Evolutionary conservation across 2,329 filamentous ascomycete species (phyloP).

Genomic region (Exserohilum turcica): DNA sequence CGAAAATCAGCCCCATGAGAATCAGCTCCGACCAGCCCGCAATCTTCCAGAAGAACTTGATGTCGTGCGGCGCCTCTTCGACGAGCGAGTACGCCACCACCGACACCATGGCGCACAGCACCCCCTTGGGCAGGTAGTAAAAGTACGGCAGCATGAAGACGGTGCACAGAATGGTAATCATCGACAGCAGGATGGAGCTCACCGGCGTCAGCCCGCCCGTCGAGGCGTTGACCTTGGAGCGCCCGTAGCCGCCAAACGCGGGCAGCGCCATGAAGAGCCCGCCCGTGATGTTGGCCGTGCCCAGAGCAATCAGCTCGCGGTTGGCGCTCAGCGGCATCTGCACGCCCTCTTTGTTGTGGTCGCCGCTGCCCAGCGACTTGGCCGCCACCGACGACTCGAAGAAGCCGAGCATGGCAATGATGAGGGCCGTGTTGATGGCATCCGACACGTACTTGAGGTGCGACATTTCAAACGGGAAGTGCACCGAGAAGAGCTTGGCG

Average conservation of each 20-base stretch:
- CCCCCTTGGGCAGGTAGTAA: conserved; percentile 95
- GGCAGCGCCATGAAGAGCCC: conserved; percentile 91
- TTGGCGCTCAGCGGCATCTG: conserved; percentile 87
- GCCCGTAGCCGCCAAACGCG: conserved; percentile 92
- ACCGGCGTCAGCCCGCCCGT: conserved; percentile 93
- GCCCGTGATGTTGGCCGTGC: conserved; percentile 87
- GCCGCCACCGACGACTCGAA: conserved; percentile 97
- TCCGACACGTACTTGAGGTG: conserved; percentile 83
- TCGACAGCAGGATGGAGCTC: conserved; percentile 84
- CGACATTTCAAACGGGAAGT: conserved; percentile 79
- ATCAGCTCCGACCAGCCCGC: conserved; percentile 83
- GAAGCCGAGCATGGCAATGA: conserved; percentile 95
- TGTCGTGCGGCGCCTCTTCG: conserved; percentile 92
- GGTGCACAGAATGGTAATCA: conserved; percentile 81
- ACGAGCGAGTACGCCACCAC: conserved; percentile 94
- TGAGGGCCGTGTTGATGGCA: conserved; percentile 86
- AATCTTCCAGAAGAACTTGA: conserved; percentile 86
- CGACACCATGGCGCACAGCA: conserved; percentile 90
- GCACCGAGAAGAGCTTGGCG: conserved; percentile 75
- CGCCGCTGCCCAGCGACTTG: conserved; percentile 72
- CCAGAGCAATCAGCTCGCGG: conserved; percentile 88
- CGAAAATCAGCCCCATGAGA: conserved; percentile 88
- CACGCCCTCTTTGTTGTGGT: conserved; percentile 64
- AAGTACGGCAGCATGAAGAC: conserved; percentile 87
- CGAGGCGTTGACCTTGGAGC: conserved; percentile 92